These are phyloP conservation scores for Gentiana straminea DNA, from an alignment of 257 asterid species.

Conservation along the genomic window DNA sequence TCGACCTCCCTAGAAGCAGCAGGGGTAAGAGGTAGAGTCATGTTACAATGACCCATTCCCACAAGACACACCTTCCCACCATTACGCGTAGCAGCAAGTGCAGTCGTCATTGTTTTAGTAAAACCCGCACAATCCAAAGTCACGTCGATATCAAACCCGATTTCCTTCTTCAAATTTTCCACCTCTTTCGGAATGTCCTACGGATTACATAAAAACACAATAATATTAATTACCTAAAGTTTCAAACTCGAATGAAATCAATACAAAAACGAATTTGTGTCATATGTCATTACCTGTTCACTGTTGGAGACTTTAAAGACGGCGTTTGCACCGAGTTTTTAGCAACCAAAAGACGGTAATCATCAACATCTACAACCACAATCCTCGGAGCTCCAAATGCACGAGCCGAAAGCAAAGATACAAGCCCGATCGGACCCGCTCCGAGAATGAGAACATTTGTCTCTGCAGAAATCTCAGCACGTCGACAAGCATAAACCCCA, in stretches of 20 bases:
- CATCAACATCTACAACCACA: constrained; percentile 58
- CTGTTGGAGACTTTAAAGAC: constrained; percentile 45
- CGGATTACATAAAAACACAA: too few relatives aligned
- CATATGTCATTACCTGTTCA: constrained; percentile 21
- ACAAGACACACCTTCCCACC: constrained; percentile 78
- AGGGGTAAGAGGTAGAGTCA: constrained; percentile 66
- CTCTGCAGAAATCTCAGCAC: constrained; percentile 63
- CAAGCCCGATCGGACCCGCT: constrained; percentile 71
- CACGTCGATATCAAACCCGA: constrained; percentile 40
- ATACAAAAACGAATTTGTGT: not conserved
- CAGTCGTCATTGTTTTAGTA: constrained; percentile 54
- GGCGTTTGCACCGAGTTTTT: constrained; percentile 60
- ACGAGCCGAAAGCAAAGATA: constrained; percentile 57
- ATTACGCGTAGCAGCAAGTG: constrained; percentile 43
- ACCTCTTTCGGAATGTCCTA: constrained; percentile 58
- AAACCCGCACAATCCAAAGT: constrained; percentile 62
- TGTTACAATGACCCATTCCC: constrained; percentile 58
- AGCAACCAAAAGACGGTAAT: constrained; percentile 45
- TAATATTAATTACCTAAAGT: not conserved
- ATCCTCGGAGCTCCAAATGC: constrained; percentile 73
- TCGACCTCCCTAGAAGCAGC: constrained; percentile 85
- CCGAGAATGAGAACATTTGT: constrained; percentile 64
- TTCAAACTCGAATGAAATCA: not conserved
- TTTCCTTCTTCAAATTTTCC: constrained; percentile 38
- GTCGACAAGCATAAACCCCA: constrained; percentile 67